Evolutionary conservation across 2,329 filamentous ascomycete genomes (phyloP).

Genomic region (Sporothrix inflata): DNA sequence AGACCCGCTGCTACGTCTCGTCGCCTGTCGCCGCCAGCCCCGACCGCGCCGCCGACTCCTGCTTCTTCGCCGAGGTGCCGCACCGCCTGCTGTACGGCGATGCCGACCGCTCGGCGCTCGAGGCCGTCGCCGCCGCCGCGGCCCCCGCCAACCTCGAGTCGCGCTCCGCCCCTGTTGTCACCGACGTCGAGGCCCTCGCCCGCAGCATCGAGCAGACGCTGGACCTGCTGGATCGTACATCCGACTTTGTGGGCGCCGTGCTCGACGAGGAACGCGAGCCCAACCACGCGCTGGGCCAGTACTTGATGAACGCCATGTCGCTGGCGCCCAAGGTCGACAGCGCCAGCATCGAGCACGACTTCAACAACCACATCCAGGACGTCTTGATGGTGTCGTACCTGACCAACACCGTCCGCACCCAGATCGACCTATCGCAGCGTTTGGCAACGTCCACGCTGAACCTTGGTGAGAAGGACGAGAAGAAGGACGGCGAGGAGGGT

Average conservation of each 20-base stretch:
- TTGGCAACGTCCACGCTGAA: constrained; percentile 76
- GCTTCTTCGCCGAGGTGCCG: constrained; percentile 95
- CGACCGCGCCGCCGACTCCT: constrained; percentile 93
- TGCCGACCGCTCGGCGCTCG: constrained; percentile 66
- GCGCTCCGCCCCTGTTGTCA: constrained; percentile 72
- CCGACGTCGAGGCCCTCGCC: constrained; percentile 88
- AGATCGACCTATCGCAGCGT: constrained; percentile 96
- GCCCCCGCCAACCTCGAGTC: constrained; percentile 79
- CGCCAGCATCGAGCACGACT: constrained; percentile 90
- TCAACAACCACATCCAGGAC: constrained; percentile 99
- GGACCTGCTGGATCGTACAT: constrained; percentile 86
- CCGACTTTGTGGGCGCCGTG: constrained; percentile 88
- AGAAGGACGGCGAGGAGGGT: constrained; percentile 44
- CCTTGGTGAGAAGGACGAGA: constrained; percentile 51
- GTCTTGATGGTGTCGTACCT: constrained; percentile 97
- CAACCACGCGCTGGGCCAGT: constrained; percentile 90
- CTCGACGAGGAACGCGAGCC: constrained; percentile 91
- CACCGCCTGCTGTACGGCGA: constrained; percentile 86
- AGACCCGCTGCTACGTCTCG: constrained; percentile 91
- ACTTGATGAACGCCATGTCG: constrained; percentile 89
- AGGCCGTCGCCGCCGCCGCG: constrained; percentile 66
- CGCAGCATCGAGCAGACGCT: constrained; percentile 85
- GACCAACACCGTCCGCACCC: constrained; percentile 97
- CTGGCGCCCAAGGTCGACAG: constrained; percentile 93
- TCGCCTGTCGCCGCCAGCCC: constrained; percentile 92